Evolutionary conservation across 148 eudicot species (phyloP).

Genomic region (Amaranthus cruentus): DNA sequence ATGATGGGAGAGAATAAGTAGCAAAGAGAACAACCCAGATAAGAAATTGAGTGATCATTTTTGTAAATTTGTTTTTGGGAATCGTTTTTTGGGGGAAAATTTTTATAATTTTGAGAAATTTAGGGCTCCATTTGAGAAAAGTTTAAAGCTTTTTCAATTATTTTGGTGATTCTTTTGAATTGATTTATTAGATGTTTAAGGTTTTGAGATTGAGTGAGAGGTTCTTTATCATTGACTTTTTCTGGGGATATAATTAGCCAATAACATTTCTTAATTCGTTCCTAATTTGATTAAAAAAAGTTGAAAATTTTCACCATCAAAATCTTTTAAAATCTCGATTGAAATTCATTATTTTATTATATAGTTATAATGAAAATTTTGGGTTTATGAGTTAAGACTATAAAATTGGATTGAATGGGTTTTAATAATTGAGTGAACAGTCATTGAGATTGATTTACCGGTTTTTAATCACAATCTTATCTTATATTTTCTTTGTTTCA

Average conservation of each 20-base stretch:
- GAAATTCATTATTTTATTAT: no score
- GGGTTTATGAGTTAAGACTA: no score
- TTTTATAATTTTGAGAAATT: not conserved
- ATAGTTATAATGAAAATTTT: no score
- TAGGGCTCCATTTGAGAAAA: not conserved
- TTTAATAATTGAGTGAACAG: no score
- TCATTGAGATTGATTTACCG: no score
- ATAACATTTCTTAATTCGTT: not conserved
- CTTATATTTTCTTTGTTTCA: no score
- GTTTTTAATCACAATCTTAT: no score
- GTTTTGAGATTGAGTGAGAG: not conserved
- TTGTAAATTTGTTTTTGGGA: not conserved
- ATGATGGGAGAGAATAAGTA: slow-evolving; percentile 13
- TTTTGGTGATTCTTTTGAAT: not conserved
- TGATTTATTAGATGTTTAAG: not conserved
- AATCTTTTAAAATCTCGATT: no score
- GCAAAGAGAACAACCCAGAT: not conserved
- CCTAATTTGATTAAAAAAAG: not conserved
- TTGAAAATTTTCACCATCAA: no score
- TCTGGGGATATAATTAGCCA: not conserved
- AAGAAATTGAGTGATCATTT: slow-evolving; percentile 18
- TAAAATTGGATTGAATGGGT: no score
- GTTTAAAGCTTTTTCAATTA: not conserved
- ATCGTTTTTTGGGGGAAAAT: no score
- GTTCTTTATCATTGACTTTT: slow-evolving; percentile 16